phyloP scores from a whole-genome alignment of 768 basidiomycete genomes.

The Brasilioporus rufonigricans region DNA sequence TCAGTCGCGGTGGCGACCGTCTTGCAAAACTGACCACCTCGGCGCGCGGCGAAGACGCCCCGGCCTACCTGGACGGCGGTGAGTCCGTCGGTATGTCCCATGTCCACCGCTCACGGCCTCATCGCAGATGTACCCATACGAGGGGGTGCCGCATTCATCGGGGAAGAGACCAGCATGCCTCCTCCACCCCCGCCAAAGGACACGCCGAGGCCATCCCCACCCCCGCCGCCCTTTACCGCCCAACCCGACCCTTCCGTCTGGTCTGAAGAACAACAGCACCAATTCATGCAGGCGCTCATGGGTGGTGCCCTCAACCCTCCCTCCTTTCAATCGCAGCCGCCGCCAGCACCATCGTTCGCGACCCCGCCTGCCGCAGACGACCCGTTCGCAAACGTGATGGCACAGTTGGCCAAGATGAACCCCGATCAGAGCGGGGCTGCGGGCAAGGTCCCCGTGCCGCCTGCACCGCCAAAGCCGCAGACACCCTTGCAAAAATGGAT shows the following conservation, averaged over 20 bases:
- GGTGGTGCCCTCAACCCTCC: conserved; percentile 31
- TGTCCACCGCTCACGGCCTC: neutral
- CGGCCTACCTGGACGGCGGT: conserved; percentile 53
- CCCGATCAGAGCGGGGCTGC: conserved; percentile 16
- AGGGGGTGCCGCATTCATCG: conserved; percentile 33
- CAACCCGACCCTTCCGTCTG: conserved; percentile 54
- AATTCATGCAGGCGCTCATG: conserved; percentile 68
- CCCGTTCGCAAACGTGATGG: conserved; percentile 47
- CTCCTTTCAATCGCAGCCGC: conserved; percentile 10
- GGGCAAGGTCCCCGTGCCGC: conserved; percentile 32
- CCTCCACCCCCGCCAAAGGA: conserved; percentile 22
- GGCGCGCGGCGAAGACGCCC: conserved; percentile 66
- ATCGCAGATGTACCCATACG: conserved; percentile 12
- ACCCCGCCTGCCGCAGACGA: conserved; percentile 32
- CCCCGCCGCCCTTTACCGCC: conserved; percentile 17
- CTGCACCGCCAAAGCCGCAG: no score
- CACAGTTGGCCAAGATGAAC: conserved; percentile 27
- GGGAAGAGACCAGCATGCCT: conserved; percentile 34
- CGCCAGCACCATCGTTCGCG: neutral
- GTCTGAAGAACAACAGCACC: conserved; percentile 67
- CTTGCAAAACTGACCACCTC: conserved; percentile 78
- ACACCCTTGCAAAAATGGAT: conserved; percentile 64
- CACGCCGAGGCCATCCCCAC: conserved; percentile 25
- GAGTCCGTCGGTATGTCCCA: neutral
- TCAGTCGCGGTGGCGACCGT: conserved; percentile 67